These are phyloP conservation scores for Lyophyllum atratum DNA, from an alignment of 768 basidiomycete genomes.

Conservation along the genomic window DNA sequence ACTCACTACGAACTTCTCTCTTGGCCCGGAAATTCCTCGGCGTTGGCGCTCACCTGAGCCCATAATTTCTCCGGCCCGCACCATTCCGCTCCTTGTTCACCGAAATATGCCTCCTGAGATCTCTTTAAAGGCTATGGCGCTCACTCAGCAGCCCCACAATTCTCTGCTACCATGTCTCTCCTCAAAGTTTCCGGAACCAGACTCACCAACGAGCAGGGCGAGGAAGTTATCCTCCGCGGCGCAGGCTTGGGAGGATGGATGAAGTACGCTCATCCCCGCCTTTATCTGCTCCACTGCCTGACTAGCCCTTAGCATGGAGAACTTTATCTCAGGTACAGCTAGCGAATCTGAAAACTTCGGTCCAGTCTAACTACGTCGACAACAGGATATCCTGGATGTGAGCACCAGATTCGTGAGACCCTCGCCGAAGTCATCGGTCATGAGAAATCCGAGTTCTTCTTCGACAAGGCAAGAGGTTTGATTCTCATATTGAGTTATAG, in stretches of 20 bases:
- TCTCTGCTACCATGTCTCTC: slow-evolving; percentile 44
- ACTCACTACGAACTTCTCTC: neutral
- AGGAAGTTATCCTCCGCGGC: slow-evolving; percentile 64
- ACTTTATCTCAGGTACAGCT: slow-evolving; percentile 63
- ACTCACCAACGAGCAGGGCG: slow-evolving; percentile 56
- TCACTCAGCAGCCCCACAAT: slow-evolving; percentile 1
- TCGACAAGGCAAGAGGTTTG: slow-evolving; percentile 62
- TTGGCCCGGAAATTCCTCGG: slow-evolving; percentile 25
- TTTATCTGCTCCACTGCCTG: slow-evolving; percentile 6
- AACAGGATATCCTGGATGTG: slow-evolving; percentile 77
- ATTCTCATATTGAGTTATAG: neutral
- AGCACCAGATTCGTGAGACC: slow-evolving; percentile 74
- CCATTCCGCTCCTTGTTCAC: slow-evolving; percentile 5
- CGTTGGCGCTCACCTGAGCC: slow-evolving; percentile 2
- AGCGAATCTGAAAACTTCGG: neutral
- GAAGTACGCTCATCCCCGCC: slow-evolving; percentile 55
- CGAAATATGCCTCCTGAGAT: slow-evolving; percentile 6
- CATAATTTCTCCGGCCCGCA: slow-evolving; percentile 6
- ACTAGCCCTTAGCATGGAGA: slow-evolving; percentile 59
- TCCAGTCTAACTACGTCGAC: neutral
- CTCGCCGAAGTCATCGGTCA: slow-evolving; percentile 66
- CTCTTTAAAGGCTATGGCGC: slow-evolving; percentile 10
- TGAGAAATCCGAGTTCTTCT: slow-evolving; percentile 76
- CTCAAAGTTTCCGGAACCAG: slow-evolving; percentile 60
- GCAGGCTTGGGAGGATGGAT: slow-evolving; percentile 87